Evolutionary conservation across 768 basidiomycete species (phyloP), one percentile per base, ranked within the genome.

Genomic region (Scleroderma citrinum): DNA sequence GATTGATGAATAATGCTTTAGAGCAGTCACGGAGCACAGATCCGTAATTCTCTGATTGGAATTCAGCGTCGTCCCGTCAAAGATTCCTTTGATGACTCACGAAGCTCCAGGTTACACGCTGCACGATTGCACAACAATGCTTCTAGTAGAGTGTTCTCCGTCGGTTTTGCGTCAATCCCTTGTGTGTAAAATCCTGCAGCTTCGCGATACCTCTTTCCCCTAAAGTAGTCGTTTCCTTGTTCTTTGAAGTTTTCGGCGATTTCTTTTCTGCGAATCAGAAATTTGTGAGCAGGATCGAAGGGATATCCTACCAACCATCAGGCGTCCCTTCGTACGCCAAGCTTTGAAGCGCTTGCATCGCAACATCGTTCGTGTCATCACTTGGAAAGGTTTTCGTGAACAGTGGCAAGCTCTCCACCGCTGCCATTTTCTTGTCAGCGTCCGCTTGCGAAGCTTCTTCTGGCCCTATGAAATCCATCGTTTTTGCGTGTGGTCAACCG

Each of bases 171-270:
- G 48, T 93, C 90, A 21, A 98, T 58, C 1, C 87, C 95, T 64
- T 94, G 89, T 0, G 85, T 82, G 65, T 98, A 99, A 65, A 97
- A 96, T 1, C 82, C 81, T 7, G 85, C 52, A 1, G 96, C 96
- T 64, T 98, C 93, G 32, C 89, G 79, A 65, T 80, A 87, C 37
- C 89, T 80, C 61, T 89, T 91, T 24, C 85, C 85, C 56, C 82
- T 85, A 71, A 88, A 95, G 59, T 95, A 91, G 48, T 94, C 92
- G 62, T 97, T 98, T 5, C 93, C 96, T 63, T 95, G 91, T 46
- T 91, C 83, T 66, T 96, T 97, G 69, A 97, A 96, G 61, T 88
- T 93, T 52, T 81, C 76, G 1, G 95, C 92, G 55, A 92, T 74
- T 65, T 98, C 96, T 95, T 54, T 23, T 36, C 0, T 21, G 50